Base-by-base conservation (phyloP, 305 asterid genomes). In the Fraxinus sp. region DNA sequence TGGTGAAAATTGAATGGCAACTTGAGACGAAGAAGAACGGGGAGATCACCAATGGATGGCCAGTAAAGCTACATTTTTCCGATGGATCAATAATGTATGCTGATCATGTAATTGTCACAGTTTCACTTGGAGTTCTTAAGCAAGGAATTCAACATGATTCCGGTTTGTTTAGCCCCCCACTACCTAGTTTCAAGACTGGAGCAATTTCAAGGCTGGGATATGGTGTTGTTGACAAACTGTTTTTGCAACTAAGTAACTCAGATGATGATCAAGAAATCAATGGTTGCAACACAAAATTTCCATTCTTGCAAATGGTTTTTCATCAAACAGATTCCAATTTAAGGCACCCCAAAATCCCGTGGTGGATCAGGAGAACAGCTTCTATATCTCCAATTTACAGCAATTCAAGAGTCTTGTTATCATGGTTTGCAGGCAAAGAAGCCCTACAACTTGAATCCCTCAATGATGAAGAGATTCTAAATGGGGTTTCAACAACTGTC, bases 391-490 rank as follows among this genome's bases (percentile, higher is more conserved):
- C 98, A 72, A 94, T 95, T 24, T 92, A 95, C 78, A 80, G 83
- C 71, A 87, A 83, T 20, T 93, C 99, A 7, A 89, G 88, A 74
- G 89, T 89, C 1, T 86, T 92, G 1, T 49, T 95, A 11, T 89
- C 97, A 7, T 95, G 98, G 98, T 92, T 95, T 77, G 93, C 98
- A 1, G 99, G 99, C 5, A 84, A 91, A 57, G 97, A 95, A 73
- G 99, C 99, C 1, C 80, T 95, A 1, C 89, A 90, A 70, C 86
- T 95, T 13, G 99, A 95, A 80, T 74, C 92, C 3, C 91, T 93
- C 1, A 33, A 86, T 0, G 97, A 95, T 7, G 91, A 90, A 7
- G 94, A 94, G 77, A 89, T 95, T 39, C 83, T 87, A 0, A 62
- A 83, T 13, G 98, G 96, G 37, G 91, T 95, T 80, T 87, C 95